Conservation (phyloP, 73 alveolate species). For the Tetrahymena borealis region DNA sequence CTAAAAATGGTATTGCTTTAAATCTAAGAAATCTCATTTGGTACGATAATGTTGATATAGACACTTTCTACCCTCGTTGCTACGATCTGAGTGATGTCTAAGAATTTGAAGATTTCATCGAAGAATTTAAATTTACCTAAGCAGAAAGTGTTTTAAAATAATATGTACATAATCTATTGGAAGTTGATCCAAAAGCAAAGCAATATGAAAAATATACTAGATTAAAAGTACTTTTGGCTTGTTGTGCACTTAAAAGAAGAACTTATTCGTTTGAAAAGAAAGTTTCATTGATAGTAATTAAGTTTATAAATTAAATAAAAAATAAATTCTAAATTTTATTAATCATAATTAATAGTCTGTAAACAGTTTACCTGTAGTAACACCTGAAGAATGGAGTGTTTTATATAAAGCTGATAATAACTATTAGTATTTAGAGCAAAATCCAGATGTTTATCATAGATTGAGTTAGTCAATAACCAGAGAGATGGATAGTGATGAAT, state of each 20-base stretch:
- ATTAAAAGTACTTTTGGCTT: not conserved
- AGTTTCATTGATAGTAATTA: not conserved
- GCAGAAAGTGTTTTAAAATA: slow-evolving; percentile 21
- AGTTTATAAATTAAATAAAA: not conserved
- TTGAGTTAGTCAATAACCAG: not conserved
- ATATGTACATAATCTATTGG: not conserved
- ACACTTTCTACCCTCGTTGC: slow-evolving; percentile 34
- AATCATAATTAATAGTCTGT: not conserved
- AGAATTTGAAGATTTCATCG: slow-evolving; percentile 39
- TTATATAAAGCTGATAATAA: not conserved
- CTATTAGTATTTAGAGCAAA: not conserved
- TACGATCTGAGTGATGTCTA: slow-evolving; percentile 37
- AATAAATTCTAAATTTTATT: not conserved
- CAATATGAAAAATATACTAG: not conserved
- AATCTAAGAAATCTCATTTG: slow-evolving; percentile 19
- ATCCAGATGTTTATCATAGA: not conserved
- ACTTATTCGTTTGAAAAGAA: not conserved
- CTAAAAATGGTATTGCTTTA: slow-evolving; percentile 32
- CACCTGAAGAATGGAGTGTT: slow-evolving; percentile 30
- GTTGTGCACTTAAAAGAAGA: not conserved
- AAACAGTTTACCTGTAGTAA: not conserved
- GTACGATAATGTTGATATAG: slow-evolving; percentile 5
- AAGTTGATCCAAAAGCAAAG: not conserved
- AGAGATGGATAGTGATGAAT: not conserved
- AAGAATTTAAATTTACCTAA: slow-evolving; percentile 29